Conservation (phyloP, 2,329 filamentous ascomycete species). For the Epichloe hybrida region DNA sequence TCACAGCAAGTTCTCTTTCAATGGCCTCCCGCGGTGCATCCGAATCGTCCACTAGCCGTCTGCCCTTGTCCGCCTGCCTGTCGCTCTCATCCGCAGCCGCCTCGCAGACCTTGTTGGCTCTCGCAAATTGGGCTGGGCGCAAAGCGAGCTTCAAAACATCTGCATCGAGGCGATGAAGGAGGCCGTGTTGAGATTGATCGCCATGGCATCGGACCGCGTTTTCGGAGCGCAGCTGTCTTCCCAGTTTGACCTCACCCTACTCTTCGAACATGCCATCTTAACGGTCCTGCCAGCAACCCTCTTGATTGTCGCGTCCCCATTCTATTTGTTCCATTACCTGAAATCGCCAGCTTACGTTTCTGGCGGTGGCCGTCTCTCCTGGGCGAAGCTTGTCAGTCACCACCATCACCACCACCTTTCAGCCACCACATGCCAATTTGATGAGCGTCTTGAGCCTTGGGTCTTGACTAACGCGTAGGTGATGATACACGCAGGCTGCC, state of each 20-base stretch:
- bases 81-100: too few species aligned
- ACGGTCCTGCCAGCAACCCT: constrained; percentile 6
- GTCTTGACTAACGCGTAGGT: too few species aligned
- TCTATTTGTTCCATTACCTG: constrained; percentile 4
- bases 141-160: too few species aligned
- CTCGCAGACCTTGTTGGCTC: too few species aligned
- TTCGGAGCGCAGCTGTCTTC: constrained; percentile 6
- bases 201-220: neutral
- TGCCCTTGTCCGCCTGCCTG: too few species aligned
- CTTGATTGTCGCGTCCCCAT: constrained; percentile 3
- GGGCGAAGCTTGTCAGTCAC: constrained; percentile 10
- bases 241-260: constrained; percentile 11
- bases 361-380: constrained; percentile 4
- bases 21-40: too few species aligned
- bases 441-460: neutral
- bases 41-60: too few species aligned
- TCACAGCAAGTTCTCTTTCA: too few species aligned
- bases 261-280: constrained; percentile 10
- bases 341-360: constrained; percentile 3
- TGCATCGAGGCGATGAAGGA: neutral
- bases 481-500: constrained; percentile 7
- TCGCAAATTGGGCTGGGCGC: too few species aligned
- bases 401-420: neutral
- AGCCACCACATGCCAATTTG: neutral
- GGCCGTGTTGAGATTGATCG: neutral